A percentile compares a stretch with the other conserved stretches of the same genome.
These are phyloP conservation scores for Triadica sebifera DNA, from an alignment of 345 rosid species.

Conservation along the genomic window DNA sequence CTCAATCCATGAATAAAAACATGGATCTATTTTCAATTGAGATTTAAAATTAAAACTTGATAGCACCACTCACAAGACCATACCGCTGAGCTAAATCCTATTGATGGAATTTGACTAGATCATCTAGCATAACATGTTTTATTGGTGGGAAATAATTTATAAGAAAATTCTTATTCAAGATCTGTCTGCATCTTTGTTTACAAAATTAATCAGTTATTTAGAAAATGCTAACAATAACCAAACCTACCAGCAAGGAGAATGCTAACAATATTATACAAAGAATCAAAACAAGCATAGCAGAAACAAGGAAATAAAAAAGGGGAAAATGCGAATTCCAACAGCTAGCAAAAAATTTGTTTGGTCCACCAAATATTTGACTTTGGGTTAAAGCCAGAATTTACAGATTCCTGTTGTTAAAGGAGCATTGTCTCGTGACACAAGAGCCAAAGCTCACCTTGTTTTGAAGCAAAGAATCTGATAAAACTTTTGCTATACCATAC, in stretches of 20 bases:
- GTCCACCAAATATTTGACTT: conserved; percentile 12
- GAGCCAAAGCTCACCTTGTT: conserved; percentile 41
- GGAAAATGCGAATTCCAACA: background rate
- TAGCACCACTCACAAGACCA: too few species aligned
- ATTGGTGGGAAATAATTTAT: too few species aligned
- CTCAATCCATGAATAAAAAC: background rate
- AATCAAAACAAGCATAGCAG: background rate
- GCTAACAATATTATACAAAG: background rate
- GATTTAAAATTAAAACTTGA: too few species aligned
- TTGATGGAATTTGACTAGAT: too few species aligned
- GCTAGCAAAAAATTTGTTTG: background rate
- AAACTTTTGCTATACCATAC: conserved; percentile 16
- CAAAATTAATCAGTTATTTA: too few species aligned
- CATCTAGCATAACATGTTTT: too few species aligned
- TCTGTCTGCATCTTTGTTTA: too few species aligned
- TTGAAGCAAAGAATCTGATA: conserved; percentile 34
- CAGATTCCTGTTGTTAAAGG: conserved; percentile 25
- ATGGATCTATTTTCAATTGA: too few species aligned
- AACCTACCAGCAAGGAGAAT: too few species aligned
- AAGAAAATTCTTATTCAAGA: too few species aligned
- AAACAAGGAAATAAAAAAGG: background rate
- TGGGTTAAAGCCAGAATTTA: conserved; percentile 6
- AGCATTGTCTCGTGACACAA: conserved; percentile 48
- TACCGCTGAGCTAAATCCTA: too few species aligned
- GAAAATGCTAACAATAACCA: too few species aligned